Evolutionary conservation across 106 monocot species (phyloP).

Genomic region (Dendrobium huoshanense): DNA sequence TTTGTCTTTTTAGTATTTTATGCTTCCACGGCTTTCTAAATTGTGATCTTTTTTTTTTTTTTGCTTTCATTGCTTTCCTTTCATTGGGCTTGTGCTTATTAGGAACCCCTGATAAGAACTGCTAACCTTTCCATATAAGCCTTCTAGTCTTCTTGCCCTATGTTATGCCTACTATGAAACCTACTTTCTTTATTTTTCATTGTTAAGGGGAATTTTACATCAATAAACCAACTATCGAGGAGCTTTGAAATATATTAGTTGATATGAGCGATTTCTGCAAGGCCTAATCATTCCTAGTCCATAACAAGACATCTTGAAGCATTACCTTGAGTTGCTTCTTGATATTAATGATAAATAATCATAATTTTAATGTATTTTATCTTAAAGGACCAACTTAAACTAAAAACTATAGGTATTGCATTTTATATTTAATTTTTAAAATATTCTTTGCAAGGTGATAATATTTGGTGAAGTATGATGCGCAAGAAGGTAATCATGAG

Average conservation of each 20-base stretch:
- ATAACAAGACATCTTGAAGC: neutral
- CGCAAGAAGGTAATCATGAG: neutral
- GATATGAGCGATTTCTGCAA: neutral
- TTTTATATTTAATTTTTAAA: neutral
- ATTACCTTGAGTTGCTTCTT: neutral
- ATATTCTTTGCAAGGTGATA: neutral
- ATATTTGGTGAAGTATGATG: neutral
- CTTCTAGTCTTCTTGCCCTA: neutral
- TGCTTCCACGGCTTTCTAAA: neutral
- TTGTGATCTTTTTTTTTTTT: neutral
- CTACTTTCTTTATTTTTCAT: constrained; percentile 1
- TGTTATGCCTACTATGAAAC: neutral
- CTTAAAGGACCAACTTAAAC: neutral
- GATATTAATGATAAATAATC: neutral
- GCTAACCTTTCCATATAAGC: neutral
- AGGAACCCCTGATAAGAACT: neutral
- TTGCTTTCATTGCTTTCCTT: neutral
- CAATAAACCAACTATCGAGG: neutral
- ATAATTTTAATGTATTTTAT: neutral
- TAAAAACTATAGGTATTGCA: neutral
- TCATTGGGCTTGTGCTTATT: neutral
- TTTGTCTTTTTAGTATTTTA: neutral
- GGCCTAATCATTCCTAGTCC: neutral
- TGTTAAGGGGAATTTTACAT: neutral
- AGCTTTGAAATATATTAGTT: too few species aligned